Base-by-base conservation (phyloP, 768 basidiomycete genomes). In the Tulasnella sp. region DNA sequence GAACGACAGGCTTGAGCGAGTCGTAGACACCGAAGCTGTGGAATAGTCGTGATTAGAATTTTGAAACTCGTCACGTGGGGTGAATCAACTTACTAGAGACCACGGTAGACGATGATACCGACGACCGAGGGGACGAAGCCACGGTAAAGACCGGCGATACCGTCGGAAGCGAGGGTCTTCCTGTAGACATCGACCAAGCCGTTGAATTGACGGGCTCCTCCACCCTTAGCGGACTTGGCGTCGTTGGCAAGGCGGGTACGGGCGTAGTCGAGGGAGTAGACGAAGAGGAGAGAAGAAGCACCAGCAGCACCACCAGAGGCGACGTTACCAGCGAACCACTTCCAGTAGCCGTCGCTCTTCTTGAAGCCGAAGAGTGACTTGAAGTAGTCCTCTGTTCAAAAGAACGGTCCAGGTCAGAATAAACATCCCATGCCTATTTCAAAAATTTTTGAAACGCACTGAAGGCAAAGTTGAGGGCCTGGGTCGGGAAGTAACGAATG, bases 401-500 rank as follows among this genome's bases (percentile, higher is more conserved):
- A 74, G 37, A 1, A 40, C 14, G 48, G 80, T 81, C 78, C 18
- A 20, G 58, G 48, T 79, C 41, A 79, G 58, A 34, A 31, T 64
- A 75, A 37, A 77, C 34, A 75, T 64, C 80, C 74, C 76, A 75
- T 40, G 80, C n/a, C 16, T 72, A 64, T 74, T 41, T 28, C 41
- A 75, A 82, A 77, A 69, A 46, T 77, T 31, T 24, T n/a, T 22
- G 40, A 83, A 60, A 92, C 96, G 84, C 84, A 98, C 95, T 99
- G 94, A 98, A 99, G 86, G 97, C 97, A 85, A 99, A 99, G 94
- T 99, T 99, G 84, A 99, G 89, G 58, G 98, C 98, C 88, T 99
- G 97, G 80, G 98, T 99, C 77, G 98, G 98, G 96, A 99, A 99
- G 94, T 99, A 99, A 87, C 98, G 97, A 89, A 99, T 98, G 89